Evolutionary conservation across 2,329 filamentous ascomycete genomes (phyloP).

Genomic region (Colletotrichum echinochloae): DNA sequence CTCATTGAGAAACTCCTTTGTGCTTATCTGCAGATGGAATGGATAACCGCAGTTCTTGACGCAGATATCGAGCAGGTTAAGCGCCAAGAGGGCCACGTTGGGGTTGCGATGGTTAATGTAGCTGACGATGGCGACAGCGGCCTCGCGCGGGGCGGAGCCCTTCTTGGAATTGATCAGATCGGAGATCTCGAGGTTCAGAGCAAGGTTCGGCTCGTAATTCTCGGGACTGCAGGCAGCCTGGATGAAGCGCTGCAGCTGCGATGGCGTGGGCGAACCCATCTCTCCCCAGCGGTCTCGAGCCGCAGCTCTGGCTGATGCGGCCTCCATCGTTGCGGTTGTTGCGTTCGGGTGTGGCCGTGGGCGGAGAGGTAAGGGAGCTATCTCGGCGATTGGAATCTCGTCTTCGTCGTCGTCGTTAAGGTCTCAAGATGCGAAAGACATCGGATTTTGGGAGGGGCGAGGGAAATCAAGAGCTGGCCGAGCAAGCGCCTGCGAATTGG

Average conservation of each 20-base stretch:
- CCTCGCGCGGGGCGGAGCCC: constrained; percentile 93
- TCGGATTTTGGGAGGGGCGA: constrained; percentile 7
- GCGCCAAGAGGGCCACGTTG: constrained; percentile 90
- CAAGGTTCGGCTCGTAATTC: constrained; percentile 98
- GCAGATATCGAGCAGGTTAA: constrained; percentile 95
- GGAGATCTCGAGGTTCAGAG: constrained; percentile 93
- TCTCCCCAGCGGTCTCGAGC: constrained; percentile 93
- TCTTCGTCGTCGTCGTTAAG: constrained; percentile 15
- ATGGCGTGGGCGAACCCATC: constrained; percentile 81
- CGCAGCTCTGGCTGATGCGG: constrained; percentile 93
- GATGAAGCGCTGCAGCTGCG: constrained; percentile 94
- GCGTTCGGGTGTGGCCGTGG: constrained; percentile 21
- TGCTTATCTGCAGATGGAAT: constrained; percentile 98
- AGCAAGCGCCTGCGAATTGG: constrained; percentile 35
- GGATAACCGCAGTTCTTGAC: constrained; percentile 99
- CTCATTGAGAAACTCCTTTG: constrained; percentile 99
- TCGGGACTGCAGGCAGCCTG: constrained; percentile 95
- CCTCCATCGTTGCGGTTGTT: constrained; percentile 76
- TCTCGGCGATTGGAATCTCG: constrained; percentile 37
- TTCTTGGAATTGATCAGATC: constrained; percentile 99
- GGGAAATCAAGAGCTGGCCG: constrained; percentile 26
- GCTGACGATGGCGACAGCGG: constrained; percentile 90
- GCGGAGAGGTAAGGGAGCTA: constrained; percentile 37
- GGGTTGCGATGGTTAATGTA: constrained; percentile 98
- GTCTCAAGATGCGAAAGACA: constrained; percentile 18